These are phyloP conservation scores for Penicillium psychrosexuale DNA, from an alignment of 2,329 filamentous ascomycete species.

Conservation along the genomic window DNA sequence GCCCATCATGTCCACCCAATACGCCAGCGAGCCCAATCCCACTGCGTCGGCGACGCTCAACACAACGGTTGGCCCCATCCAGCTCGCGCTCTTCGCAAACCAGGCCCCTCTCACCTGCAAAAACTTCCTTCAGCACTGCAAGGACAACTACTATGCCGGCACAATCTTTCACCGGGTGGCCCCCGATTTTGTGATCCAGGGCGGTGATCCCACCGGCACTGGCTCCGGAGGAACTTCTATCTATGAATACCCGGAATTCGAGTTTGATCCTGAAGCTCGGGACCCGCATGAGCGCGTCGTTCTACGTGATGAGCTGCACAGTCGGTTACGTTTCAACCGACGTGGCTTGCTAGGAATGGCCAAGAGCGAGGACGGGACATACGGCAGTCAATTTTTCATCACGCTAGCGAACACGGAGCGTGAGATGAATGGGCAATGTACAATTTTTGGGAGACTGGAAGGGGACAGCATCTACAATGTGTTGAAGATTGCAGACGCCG, in stretches of 20 bases:
- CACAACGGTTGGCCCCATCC: constrained; percentile 84
- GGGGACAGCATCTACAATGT: constrained; percentile 96
- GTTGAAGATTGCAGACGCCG: constrained; percentile 86
- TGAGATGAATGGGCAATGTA: constrained; percentile 86
- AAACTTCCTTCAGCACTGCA: constrained; percentile 91
- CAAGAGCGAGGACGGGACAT: constrained; percentile 69
- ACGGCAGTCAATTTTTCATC: constrained; percentile 96
- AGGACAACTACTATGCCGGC: constrained; percentile 92
- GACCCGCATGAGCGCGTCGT: constrained; percentile 53
- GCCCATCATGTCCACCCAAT: constrained; percentile 75
- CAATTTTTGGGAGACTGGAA: constrained; percentile 85
- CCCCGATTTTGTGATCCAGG: constrained; percentile 88
- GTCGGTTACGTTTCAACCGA: constrained; percentile 86
- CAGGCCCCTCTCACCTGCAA: constrained; percentile 87
- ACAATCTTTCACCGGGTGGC: constrained; percentile 93
- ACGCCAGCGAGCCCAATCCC: constrained; percentile 91
- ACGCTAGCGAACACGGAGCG: constrained; percentile 76
- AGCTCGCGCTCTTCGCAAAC: constrained; percentile 90
- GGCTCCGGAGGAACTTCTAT: constrained; percentile 90
- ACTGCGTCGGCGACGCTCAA: constrained; percentile 88
- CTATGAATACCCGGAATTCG: constrained; percentile 66
- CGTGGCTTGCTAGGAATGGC: constrained; percentile 94
- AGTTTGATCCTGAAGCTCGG: constrained; percentile 55
- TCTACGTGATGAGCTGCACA: constrained; percentile 89
- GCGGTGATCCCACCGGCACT: constrained; percentile 89